Percentiles rank a stretch among this genome's conserved stretches.
phyloP scores from a whole-genome alignment of 1,284 basidiomycete species.

The Grifola frondosa region DNA sequence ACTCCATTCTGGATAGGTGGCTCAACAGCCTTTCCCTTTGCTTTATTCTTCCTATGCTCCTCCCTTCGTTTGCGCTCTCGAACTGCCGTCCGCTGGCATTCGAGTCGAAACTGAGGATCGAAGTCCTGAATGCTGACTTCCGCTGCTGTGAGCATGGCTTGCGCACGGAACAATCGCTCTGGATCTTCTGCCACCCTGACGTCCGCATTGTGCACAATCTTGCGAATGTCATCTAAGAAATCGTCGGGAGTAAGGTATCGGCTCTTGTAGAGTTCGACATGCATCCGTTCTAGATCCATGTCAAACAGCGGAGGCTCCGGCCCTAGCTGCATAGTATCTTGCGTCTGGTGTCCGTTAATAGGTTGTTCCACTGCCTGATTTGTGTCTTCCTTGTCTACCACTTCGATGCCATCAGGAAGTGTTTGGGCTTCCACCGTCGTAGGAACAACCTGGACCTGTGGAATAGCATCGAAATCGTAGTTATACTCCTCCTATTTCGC shows the following conservation, averaged over 20 bases:
- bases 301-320: slow-evolving; percentile 55
- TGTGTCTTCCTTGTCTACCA: slow-evolving; percentile 37
- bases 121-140: slow-evolving; percentile 89
- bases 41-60: slow-evolving; percentile 53
- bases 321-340: slow-evolving; percentile 17
- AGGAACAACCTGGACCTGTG: slow-evolving; percentile 32
- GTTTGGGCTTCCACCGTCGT: slow-evolving; percentile 42
- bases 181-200: slow-evolving; percentile 64
- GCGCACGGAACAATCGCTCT: slow-evolving; percentile 80
- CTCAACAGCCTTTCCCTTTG: slow-evolving; percentile 46
- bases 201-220: slow-evolving; percentile 88
- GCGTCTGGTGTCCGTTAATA: slow-evolving; percentile 19
- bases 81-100: slow-evolving; percentile 87
- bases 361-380: slow-evolving; percentile 24
- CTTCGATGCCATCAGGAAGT: slow-evolving; percentile 42
- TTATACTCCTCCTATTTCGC: slow-evolving; percentile 73
- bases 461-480: slow-evolving; percentile 42
- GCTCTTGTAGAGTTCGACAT: slow-evolving; percentile 81
- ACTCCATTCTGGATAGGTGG: slow-evolving; percentile 27
- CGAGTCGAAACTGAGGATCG: slow-evolving; percentile 77
- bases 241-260: slow-evolving; percentile 87
- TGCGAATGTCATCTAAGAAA: slow-evolving; percentile 86
- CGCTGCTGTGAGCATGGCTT: slow-evolving; percentile 87
- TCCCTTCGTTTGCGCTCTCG: slow-evolving; percentile 73
- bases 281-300: slow-evolving; percentile 91